Conservation (phyloP, 1,284 basidiomycete species). For the Pseudozyma thailandica region DNA sequence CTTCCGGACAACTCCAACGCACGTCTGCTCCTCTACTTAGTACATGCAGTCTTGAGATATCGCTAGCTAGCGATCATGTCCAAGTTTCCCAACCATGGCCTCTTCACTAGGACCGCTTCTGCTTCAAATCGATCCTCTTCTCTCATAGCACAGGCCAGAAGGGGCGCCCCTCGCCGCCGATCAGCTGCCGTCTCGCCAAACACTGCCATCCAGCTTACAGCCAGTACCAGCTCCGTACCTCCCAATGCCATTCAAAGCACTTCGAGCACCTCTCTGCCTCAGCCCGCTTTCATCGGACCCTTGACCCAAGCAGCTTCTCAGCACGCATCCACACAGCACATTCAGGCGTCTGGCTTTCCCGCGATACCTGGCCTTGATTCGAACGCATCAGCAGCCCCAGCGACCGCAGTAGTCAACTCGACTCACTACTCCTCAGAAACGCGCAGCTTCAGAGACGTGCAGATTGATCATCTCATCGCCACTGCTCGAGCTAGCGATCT, state of each 20-base stretch:
- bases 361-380: neutral
- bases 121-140: slow-evolving; percentile 38
- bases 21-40: too few species aligned
- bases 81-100: slow-evolving; percentile 50
- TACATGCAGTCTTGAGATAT: neutral
- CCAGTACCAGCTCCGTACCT: neutral
- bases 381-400: neutral
- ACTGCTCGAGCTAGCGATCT: slow-evolving; percentile 2
- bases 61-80: slow-evolving; percentile 26
- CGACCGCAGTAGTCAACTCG: neutral
- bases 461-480: neutral
- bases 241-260: neutral
- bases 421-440: neutral
- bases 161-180: slow-evolving; percentile 35
- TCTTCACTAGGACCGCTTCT: slow-evolving; percentile 47
- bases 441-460: slow-evolving; percentile 8
- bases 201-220: neutral
- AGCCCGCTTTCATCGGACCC: slow-evolving; percentile 28
- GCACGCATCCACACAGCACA: slow-evolving; percentile 2
- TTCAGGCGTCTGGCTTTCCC: neutral
- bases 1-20: too few species aligned
- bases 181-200: slow-evolving; percentile 17
- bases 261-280: slow-evolving; percentile 7
- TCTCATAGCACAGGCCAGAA: slow-evolving; percentile 25
- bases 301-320: slow-evolving; percentile 26